Base-by-base conservation (phyloP, 495 filamentous ascomycete species). In the Xylaria flabelliformis region DNA sequence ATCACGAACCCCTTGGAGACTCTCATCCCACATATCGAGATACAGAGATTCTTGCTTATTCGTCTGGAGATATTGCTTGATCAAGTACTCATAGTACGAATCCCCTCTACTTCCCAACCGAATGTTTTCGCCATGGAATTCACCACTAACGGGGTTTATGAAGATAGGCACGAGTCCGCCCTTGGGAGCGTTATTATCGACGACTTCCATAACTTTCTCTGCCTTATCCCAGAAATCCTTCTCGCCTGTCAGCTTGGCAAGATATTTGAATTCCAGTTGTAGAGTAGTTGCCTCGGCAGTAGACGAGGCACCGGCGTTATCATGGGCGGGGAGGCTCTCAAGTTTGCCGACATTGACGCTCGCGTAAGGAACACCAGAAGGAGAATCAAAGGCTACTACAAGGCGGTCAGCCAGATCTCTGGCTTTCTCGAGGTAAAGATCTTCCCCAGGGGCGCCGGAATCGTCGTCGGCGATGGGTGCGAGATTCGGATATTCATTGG, bases 241-340 rank as follows among this genome's bases (percentile, higher is more conserved):
- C 81, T 99, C 96, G 21, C 96, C 97, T 0, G 94, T 98, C 70
- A 99, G 84, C 78, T 97, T 97, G 58, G 96, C 92, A 24, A 99
- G 87, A 77, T 99, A 99, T 77, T 99, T 99, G 86, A 98, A 92
- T 82, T 99, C 96, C 15, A 99, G 87, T 82, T 99, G 96, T 56
- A 98, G 78, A 4, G 92, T 95, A 2, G 94, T 92, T 1, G 97
- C 93, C 83, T 98, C 97, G 10, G 96, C 93, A 0, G 95, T 98
- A 3, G 94, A 97, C 1, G 95, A 96, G 5, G 97, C 94, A 7
- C 97, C 96, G n/a, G 86, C 88, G 78, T 98, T 93, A 44, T 86
- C 88, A 74, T 98, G 94, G 3, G 95, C 94, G 6, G 86, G 85
- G 24, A 97, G 83, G 7, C 94, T 95, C 70, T 88, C 82, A 24